Evolutionary conservation across 2,329 filamentous ascomycete genomes (phyloP), one percentile per base, ranked within the genome.

Genomic region (Claviceps spartinae): DNA sequence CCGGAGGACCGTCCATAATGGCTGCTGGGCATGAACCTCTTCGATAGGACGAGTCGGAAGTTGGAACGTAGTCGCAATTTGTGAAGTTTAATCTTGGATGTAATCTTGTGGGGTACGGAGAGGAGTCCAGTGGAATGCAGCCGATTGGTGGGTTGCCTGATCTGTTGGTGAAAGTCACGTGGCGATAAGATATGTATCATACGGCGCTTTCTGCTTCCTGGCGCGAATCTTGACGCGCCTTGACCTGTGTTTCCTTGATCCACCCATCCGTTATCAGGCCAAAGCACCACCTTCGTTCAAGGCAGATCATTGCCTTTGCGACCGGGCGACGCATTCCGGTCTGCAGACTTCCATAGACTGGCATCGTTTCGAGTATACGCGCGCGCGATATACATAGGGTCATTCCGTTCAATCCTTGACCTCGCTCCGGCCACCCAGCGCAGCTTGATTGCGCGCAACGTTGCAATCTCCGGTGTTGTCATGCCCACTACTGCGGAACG

Each of bases 61-160:
- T 22, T 3, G 22, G 22, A 22, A 22, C 22, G 9, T 11, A 9
- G 30, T 34, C 9, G 30, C 30, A 9, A 43, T 24, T 43, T n/a
- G 20, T 43, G 11, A 43, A 14, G n/a, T 43, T 43, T 16, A 22
- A 14, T 16, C 4, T 1, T 24, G 14, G 16, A n/a, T 5, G 40
- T 41, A 9, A 43, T 8, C 26, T 20, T 48, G 46, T 26, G 37
- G 36, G 46, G 13, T 20, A 22, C 20, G 20, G 49, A 4, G 18
- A 13, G 42, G 46, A 26, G n/a, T 16, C 13, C 18, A 38, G 30
- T 46, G 59, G 58, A 56, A 60, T 22, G 36, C 13, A 57, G 52
- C 60, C 61, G 62, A 63, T 62, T 63, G 62, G 59, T 49, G 30
- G 30, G 11, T 22, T 13, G 26, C 4, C 8, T 5, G n/a, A 11